Evolutionary conservation across 1,284 basidiomycete genomes (phyloP), one percentile per base, ranked within the genome.

Genomic region (Leccinum pachyderme): DNA sequence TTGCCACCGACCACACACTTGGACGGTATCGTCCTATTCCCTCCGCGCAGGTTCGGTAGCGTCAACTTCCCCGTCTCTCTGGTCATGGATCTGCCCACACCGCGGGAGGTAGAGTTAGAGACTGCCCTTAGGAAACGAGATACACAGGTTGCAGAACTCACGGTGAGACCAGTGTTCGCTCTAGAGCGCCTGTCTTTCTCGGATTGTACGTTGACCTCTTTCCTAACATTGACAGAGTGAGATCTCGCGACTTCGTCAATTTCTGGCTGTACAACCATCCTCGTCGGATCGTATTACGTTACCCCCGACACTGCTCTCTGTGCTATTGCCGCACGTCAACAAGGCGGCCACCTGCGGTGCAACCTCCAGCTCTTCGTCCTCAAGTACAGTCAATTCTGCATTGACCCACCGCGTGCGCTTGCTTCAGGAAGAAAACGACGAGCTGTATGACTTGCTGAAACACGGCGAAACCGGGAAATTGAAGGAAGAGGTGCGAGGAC

Each of bases 351-450:
- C 70, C 35, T 59, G 57, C 57, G 61, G 61, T 49, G 54, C 62
- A 47, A 62, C 62, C 56, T 51, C 67, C 29, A 60, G 73, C 54
- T 66, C 78, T 43, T 65, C 71, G 13, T 59, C 71, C 22, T 83
- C 84, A 5, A 79, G 76, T 59, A 86, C 87, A 1, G 84, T 88
- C 28, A 80, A 80, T 28, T 75, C 83, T 15, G 89, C 89, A 4
- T 77, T 92, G 53, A 83, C 81, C 0, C 87, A 90, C 64, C 78
- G 88, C 49, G 79, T 82, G 28, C 83, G 81, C 54, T 70, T 86
- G 7, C 73, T 92, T 8, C 90, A 92, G 67, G 84, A 89, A 52
- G 89, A 92, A 71, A 92, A 92, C 56, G 88, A 92, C 59, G 89
- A 92, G 59, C 63, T 90, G 5, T 92, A 91, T 65, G 81, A 83